A percentile compares a stretch with the other conserved stretches of the same genome.
phyloP scores from a whole-genome alignment of 164 flowering plant genomes.

The Annona squamosa region DNA sequence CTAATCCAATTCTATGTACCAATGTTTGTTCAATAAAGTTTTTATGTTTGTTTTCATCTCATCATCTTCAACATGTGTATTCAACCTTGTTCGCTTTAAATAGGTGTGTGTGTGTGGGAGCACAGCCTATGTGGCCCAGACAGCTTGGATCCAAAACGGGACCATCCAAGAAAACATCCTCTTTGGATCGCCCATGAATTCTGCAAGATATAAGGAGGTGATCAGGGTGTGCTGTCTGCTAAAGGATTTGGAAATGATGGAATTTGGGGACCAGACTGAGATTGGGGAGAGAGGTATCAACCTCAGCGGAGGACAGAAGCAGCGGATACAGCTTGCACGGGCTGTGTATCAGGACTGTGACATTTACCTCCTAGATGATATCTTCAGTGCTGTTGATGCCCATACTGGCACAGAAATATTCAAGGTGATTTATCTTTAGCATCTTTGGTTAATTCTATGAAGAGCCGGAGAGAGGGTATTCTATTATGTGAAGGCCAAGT shows the following conservation, averaged over 20 bases:
- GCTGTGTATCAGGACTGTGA: conserved; percentile 96
- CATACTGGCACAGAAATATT: conserved; percentile 95
- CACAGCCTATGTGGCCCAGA: conserved; percentile 95
- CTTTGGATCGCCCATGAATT: conserved; percentile 78
- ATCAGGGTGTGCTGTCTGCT: conserved; percentile 73
- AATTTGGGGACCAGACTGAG: conserved; percentile 92
- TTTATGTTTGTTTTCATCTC: neutral
- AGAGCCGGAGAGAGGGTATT: neutral
- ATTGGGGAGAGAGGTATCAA: conserved; percentile 99
- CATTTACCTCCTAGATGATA: conserved; percentile 87
- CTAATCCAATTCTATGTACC: too few relatives aligned
- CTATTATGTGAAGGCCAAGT: conserved; percentile 17
- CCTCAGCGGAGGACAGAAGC: conserved; percentile 99
- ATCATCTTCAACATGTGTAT: neutral
- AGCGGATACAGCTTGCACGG: conserved; percentile 91
- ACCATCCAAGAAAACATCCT: conserved; percentile 89
- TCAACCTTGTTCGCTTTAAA: neutral
- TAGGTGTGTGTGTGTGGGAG: conserved; percentile 86
- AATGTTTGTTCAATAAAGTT: too few relatives aligned
- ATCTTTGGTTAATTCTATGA: neutral
- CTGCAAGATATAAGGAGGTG: conserved; percentile 54
- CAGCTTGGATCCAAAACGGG: conserved; percentile 96
- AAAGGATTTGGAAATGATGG: conserved; percentile 96
- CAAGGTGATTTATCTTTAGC: conserved; percentile 41
- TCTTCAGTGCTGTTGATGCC: conserved; percentile 98